phyloP scores from a whole-genome alignment of 257 asterid genomes.

The Solanum gracilifrons region DNA sequence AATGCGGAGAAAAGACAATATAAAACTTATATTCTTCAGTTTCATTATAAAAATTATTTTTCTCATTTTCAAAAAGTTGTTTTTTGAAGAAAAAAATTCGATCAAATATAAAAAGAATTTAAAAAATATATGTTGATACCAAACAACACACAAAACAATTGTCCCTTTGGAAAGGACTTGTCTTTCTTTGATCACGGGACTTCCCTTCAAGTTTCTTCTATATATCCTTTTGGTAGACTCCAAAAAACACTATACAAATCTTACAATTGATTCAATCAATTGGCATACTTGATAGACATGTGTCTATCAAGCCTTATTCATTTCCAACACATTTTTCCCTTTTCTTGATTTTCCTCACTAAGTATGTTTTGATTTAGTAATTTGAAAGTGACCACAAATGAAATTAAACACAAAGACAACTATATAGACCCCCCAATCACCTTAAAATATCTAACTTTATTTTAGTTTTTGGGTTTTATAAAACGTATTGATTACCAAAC shows the following conservation, averaged over 20 bases:
- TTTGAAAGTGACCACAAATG: neutral
- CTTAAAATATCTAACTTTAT: slow-evolving; percentile 1
- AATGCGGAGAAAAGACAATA: neutral
- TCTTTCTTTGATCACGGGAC: slow-evolving; percentile 1
- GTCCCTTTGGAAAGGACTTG: neutral
- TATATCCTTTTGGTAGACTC: slow-evolving; percentile 1
- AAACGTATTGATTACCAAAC: slow-evolving; percentile 16
- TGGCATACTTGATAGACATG: neutral
- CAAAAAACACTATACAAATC: neutral
- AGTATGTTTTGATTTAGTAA: neutral
- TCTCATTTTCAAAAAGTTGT: neutral
- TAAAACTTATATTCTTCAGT: neutral
- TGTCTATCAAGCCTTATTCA: neutral
- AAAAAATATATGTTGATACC: neutral
- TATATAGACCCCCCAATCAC: neutral
- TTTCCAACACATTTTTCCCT: neutral
- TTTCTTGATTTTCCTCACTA: neutral
- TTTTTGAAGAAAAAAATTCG: neutral
- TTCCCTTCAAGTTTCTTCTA: neutral
- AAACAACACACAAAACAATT: neutral
- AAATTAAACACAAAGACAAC: neutral
- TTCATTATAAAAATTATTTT: neutral
- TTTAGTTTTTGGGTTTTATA: neutral
- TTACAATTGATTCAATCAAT: neutral
- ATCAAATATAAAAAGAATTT: neutral